Evolutionary conservation across 2,329 filamentous ascomycete genomes (phyloP), one percentile per base, ranked within the genome.

Genomic region (Trichoderma harzianum): DNA sequence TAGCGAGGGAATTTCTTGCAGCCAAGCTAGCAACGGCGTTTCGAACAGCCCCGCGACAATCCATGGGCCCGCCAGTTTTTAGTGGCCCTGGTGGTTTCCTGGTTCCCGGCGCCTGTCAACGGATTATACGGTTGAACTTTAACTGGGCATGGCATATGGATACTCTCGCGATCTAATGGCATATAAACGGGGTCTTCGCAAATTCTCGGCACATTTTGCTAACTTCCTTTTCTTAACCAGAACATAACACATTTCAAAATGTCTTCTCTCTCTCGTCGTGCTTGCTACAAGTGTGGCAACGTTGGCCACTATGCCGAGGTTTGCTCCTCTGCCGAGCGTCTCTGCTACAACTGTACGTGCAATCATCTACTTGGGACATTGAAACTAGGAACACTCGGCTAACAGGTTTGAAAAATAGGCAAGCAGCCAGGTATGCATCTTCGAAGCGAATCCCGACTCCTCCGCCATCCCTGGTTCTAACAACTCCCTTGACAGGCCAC

Each of bases 291-390:
- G 83, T 91, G 89, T 84, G 92, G 92, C 85, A 94, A 94, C 79
- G 91, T 94, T 82, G 92, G 92, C 82, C 92, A 94, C 82, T 91
- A 89, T 76, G 86, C 86, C 81, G 95, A 98, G 89, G 95, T 97
- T 77, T 99, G 96, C 92, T 96, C 95, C 74, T 98, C 95, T 73
- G 93, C 95, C 73, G 95, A 99, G 89, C 93, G 96, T 80, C 92
- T 99, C 80, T 99, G 96, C 92, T 99, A 99, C 87, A 99, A 99
- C 88, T 99, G 96, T 95, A 87, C 83, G 91, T 85, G 26, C 11
- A 67, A 16, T 26, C n/a, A 36, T 36, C 10, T 3, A 11, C 14
- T 34, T 14, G 14, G 21, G 8, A 62, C 26, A 39, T 10, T 69
- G 12, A 57, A 36, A 21, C 30, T 3, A 12, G 18, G 36, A n/a